These are phyloP conservation scores for cucumber (Cucumis sativus) DNA, from an alignment of 306 rosid species.

Conservation along the genomic window Cucumber_9930_V3 NC_026655.2:18123501-18124000, in stretches of 20 bases:
- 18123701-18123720: background rate
- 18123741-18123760: background rate
- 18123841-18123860: too few species aligned
- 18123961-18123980: background rate
- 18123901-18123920: background rate
- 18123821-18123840: too few species aligned
- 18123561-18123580: background rate
- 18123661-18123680: background rate
- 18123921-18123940: background rate
- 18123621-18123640: background rate
- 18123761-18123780: too few species aligned
- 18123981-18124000: background rate
- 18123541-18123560: background rate
- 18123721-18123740: background rate
- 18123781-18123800: too few species aligned
- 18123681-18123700: background rate
- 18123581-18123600: background rate
- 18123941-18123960: background rate
- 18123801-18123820: too few species aligned
- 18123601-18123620: conserved; percentile 1
- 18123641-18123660: background rate
- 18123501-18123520: too few species aligned
- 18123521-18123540: background rate
- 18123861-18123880: too few species aligned
- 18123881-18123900: background rate